Base-by-base conservation (phyloP, 176 grass and related monocot genomes). In the Cenchrus fungigraminus region DNA sequence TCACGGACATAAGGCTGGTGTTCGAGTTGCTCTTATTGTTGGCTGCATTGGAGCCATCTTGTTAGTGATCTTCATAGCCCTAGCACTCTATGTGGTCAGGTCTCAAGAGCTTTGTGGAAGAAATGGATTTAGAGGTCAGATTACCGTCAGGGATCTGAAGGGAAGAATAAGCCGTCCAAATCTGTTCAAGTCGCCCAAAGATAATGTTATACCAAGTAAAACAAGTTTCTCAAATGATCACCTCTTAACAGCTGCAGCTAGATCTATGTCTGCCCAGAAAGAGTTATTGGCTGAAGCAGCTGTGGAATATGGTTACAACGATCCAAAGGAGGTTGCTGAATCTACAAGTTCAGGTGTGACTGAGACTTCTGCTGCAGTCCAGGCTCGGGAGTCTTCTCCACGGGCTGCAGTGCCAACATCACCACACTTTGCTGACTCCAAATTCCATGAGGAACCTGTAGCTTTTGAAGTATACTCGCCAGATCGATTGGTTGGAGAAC, bases 191-290 rank as follows among this genome's bases (percentile, higher is more conserved):
- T 73, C 78, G 17, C 86, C 80, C 51, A 96, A 93, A 86, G 91
- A 96, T 68, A 83, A 88, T 92, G 90, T 94, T 70, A 82, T 89
- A 79, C 92, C 87, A 86, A 88, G 85, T 56, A 91, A 90, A 83
- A 94, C 90, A 76, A 98, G 89, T 82, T 95, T 98, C 83, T 98
- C 92, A 69, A 98, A 98, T 83, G 95, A 98, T 32, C 91, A 93
- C 91, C 80, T 98, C 25, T 77, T 98, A 83, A 92, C 70, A 20
- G 46, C 91, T 53, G 89, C 88, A 59, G 84, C 88, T 80, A 95
- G 96, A 90, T 88, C 93, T 81, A 88, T 95, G 76, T 94, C 96
- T 71, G 93, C 87, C 22, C 93, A 95, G 79, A 95, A 93, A 81
- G 96, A 98, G 68, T 79, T 95, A 42, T 76, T 95, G 83, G 69